Conservation (phyloP, 805 yeast species). For the Schizosaccharomyces octosporus region DNA sequence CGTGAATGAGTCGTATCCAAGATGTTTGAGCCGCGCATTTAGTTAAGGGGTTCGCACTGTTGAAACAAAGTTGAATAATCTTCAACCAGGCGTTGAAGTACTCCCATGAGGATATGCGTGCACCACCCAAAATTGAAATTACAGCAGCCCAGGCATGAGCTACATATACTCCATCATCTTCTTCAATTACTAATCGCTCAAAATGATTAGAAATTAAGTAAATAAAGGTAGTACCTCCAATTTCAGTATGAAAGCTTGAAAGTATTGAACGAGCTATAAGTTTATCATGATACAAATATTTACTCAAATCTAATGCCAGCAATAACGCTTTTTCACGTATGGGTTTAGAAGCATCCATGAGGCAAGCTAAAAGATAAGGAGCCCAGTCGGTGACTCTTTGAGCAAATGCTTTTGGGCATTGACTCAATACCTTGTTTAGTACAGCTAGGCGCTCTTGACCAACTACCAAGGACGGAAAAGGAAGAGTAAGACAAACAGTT, state of each 20-base stretch:
- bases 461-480: background rate
- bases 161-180: constrained; percentile 1
- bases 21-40: constrained; percentile 1
- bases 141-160: constrained; percentile 2
- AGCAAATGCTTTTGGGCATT: background rate
- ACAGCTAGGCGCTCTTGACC: constrained; percentile 2
- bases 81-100: background rate
- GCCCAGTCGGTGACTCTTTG: background rate
- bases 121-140: background rate
- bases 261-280: background rate
- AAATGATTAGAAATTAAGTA: background rate
- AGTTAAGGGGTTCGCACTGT: background rate
- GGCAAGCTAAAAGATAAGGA: background rate
- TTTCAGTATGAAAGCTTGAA: background rate
- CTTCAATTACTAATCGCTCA: background rate
- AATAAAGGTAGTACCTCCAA: background rate
- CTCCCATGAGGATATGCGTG: constrained; percentile 1
- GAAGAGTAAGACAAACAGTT: background rate
- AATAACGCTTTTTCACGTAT: constrained; percentile 1
- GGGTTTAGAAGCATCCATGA: background rate
- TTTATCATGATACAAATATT: background rate
- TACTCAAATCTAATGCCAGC: background rate
- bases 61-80: background rate
- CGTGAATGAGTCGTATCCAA: constrained; percentile 1
- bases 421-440: background rate